Conservation (phyloP, 768 basidiomycete species). For the Mycena venus region DNA sequence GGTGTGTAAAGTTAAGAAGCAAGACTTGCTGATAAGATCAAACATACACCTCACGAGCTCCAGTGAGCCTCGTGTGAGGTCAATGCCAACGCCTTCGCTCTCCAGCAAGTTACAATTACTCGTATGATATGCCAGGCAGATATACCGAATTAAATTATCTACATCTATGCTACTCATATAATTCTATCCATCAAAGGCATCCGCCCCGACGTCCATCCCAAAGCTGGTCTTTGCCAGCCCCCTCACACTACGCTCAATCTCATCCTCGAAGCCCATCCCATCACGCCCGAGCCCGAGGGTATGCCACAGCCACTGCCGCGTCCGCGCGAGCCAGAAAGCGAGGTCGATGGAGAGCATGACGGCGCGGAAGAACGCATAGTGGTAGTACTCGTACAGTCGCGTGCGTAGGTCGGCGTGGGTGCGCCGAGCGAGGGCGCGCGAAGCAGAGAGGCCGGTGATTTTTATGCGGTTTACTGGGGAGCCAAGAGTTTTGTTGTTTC, state of each 20-base stretch:
- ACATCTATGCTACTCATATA: no score
- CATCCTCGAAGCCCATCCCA: slow-evolving; percentile 81
- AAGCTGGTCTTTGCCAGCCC: slow-evolving; percentile 84
- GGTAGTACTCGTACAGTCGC: slow-evolving; percentile 66
- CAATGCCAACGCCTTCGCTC: no score
- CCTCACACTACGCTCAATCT: slow-evolving; percentile 81
- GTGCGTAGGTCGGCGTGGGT: slow-evolving; percentile 55
- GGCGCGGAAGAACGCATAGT: slow-evolving; percentile 72
- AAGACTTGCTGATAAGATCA: no score
- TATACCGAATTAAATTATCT: slow-evolving; percentile 2
- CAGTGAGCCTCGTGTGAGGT: no score
- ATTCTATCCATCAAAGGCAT: slow-evolving; percentile 64
- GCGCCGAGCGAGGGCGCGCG: slow-evolving; percentile 69
- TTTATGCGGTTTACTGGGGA: slow-evolving; percentile 93
- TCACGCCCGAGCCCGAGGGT: slow-evolving; percentile 53
- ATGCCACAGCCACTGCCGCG: slow-evolving; percentile 63
- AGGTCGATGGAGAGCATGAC: slow-evolving; percentile 80
- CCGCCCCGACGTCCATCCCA: slow-evolving; percentile 78
- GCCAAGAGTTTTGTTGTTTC: slow-evolving; percentile 87
- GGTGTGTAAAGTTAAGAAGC: no score
- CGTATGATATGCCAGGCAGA: background rate
- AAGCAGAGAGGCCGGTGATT: slow-evolving; percentile 88
- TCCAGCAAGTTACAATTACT: no score
- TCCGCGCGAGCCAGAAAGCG: slow-evolving; percentile 73
- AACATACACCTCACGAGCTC: no score